Percentiles rank a stretch among this genome's conserved stretches.
phyloP scores from a whole-genome alignment of 192 early-diverging fungal genomes.

The Coemansia sp. region DNA sequence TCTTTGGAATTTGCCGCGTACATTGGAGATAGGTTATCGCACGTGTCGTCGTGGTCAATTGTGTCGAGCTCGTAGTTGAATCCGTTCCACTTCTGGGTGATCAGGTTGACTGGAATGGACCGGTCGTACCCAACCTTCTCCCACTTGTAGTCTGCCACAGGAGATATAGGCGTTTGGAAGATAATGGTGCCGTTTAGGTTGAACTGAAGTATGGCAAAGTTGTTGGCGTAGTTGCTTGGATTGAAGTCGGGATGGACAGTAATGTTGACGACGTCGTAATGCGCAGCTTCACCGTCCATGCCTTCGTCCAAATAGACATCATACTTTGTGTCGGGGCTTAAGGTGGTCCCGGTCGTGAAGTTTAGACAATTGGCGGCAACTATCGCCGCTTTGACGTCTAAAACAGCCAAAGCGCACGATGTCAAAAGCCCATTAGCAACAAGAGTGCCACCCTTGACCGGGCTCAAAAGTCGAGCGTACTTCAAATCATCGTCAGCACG shows the following conservation, averaged over 20 bases:
- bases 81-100: no score
- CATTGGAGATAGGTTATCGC: background rate
- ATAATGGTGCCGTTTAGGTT: background rate
- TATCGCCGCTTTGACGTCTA: no score
- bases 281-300: background rate
- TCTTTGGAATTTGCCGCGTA: background rate
- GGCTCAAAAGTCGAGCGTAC: no score
- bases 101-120: no score
- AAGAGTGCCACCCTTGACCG: background rate
- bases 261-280: constrained; percentile 1
- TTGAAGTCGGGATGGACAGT: constrained; percentile 8
- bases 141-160: no score
- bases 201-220: constrained; percentile 8
- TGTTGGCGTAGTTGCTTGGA: background rate
- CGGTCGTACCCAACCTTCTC: no score
- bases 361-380: no score
- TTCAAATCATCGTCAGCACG: no score
- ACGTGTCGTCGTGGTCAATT: no score
- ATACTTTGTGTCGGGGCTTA: no score
- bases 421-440: constrained; percentile 1
- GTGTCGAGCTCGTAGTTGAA: no score
- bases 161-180: background rate
- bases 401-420: constrained; percentile 9
- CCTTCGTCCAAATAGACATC: constrained; percentile 11
- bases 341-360: no score